Conservation (phyloP, 768 basidiomycete species). For the Serendipita vermifera region DNA sequence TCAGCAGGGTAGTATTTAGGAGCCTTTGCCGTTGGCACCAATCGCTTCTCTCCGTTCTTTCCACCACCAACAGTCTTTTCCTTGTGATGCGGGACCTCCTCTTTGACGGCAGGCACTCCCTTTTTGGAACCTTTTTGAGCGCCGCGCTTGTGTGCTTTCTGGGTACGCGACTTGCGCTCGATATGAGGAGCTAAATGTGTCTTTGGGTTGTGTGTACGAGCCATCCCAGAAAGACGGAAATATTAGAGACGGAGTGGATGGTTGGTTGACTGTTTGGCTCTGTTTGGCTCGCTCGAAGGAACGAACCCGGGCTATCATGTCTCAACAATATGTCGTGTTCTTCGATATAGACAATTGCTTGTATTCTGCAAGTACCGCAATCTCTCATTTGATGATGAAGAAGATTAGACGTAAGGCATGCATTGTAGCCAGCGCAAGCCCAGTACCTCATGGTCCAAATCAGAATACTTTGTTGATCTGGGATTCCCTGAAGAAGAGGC, state of each 20-base stretch:
- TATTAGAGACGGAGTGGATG: not conserved
- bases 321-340: slow-evolving; percentile 46
- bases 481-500: slow-evolving; percentile 60
- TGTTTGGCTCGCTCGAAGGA: slow-evolving; percentile 9
- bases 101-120: slow-evolving; percentile 47
- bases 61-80: slow-evolving; percentile 78
- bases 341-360: slow-evolving; percentile 85
- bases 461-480: slow-evolving; percentile 63
- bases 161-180: slow-evolving; percentile 72
- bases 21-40: slow-evolving; percentile 74
- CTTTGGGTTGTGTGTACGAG: slow-evolving; percentile 21
- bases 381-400: slow-evolving; percentile 66
- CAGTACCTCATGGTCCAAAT: not conserved
- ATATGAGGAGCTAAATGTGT: slow-evolving; percentile 73
- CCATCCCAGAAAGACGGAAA: slow-evolving; percentile 16
- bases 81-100: slow-evolving; percentile 46
- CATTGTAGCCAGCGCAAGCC: too few species aligned
- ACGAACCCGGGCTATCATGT: slow-evolving; percentile 31
- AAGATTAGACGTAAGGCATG: slow-evolving; percentile 52
- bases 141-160: slow-evolving; percentile 65
- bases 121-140: slow-evolving; percentile 81
- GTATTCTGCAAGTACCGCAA: slow-evolving; percentile 62
- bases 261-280: not conserved
- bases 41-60: slow-evolving; percentile 82
- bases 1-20: slow-evolving; percentile 91